Evolutionary conservation across 164 flowering plant genomes (phyloP), one percentile per base, ranked within the genome.

Genomic region (Protea cynaroides): DNA sequence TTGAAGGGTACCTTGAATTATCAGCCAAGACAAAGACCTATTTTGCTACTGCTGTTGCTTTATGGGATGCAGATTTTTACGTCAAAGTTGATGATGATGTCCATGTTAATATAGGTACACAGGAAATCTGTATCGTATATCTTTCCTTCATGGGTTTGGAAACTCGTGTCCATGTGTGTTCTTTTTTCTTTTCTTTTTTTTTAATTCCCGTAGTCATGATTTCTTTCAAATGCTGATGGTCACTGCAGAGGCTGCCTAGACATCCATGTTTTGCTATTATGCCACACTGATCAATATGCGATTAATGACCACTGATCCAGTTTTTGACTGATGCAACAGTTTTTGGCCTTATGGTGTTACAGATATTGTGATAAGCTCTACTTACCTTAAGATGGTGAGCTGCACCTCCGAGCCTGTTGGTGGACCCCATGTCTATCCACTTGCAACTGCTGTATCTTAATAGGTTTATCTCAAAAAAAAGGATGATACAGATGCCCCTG

Each of bases 51-150:
- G 91, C 86, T 74, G 78, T 84, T 76, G 56, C 79, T 25, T 58
- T 77, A 61, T 88, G 92, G 92, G 92, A 83, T 77, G 88, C 89
- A 23, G 91, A 88, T 10, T 88, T 84, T 71, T 84, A 86, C 61
- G 69, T 88, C 76, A 88, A 88, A 78, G 95, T 86, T 25, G 95
- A 88, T 63, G 91, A 88, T 67, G 95, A 88, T 68, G 78, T 86
- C 65, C 91, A 86, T 68, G 85, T 86, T 18, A 88, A 88, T 68
- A 68, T 86, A 68, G 95, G 95, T 88, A 67, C 71, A 50, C 56
- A 6, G 17, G 21, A 18, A 7, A 15, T 14, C 5, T 7, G 14
- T 18, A 8, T 53, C 17, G 15, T 53, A 17, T 49, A 11, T 25
- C 24, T 56, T 24, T 5, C 36, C 21, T 44, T 37, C 1, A 22